Conservation (phyloP, 345 rosid genomes). For the Eucalyptus cloeziana region DNA sequence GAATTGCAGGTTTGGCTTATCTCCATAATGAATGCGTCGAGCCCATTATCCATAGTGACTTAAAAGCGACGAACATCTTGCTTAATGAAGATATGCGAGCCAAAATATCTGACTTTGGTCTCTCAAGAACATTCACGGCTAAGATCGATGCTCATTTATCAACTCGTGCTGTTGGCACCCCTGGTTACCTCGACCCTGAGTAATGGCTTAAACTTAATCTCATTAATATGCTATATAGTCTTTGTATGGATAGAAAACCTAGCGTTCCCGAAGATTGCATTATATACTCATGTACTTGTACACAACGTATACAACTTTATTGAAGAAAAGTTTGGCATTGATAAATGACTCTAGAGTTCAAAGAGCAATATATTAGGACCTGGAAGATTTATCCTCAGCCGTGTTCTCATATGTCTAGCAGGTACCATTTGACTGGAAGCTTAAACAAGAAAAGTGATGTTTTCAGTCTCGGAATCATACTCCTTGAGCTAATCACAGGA, state of each 20-base stretch:
- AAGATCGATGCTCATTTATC: constrained; percentile 17
- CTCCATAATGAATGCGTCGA: too few species aligned
- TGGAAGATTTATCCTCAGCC: rapidly evolving
- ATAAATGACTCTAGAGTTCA: too few species aligned
- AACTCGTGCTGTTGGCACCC: constrained; percentile 20
- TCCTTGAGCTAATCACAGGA: constrained; percentile 41
- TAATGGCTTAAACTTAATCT: not conserved
- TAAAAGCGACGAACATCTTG: constrained; percentile 1
- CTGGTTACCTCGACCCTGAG: constrained; percentile 35
- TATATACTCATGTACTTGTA: too few species aligned
- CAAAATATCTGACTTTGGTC: constrained; percentile 37
- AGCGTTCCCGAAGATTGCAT: rapidly evolving
- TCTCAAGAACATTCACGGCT: constrained; percentile 14
- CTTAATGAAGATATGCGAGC: constrained; percentile 28
- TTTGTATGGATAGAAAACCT: not conserved
- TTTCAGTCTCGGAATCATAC: constrained; percentile 35
- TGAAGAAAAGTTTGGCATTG: too few species aligned
- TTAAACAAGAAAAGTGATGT: constrained; percentile 38
- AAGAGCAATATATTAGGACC: too few species aligned
- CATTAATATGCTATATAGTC: not conserved
- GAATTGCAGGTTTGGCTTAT: too few species aligned
- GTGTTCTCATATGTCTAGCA: not conserved
- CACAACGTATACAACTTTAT: rapidly evolving
- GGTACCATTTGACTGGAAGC: not conserved
- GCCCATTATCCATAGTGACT: constrained; percentile 3